A percentile compares a stretch with the other conserved stretches of the same genome.
Conservation (phyloP, 1,284 basidiomycete genomes). For the Marasmius oreades region DNA sequence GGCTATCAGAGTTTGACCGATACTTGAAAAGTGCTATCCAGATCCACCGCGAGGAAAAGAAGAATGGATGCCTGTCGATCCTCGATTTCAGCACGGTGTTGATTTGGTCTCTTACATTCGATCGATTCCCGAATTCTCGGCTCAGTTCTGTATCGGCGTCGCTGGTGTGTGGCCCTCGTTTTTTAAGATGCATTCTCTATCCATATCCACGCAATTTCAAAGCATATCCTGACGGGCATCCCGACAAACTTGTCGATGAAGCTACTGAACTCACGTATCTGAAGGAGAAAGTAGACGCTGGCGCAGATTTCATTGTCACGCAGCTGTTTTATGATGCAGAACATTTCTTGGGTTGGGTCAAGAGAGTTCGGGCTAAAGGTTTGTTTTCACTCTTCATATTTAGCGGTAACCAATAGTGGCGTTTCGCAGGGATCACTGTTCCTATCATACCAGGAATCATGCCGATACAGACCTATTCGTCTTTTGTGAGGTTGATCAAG, state of each 20-base stretch:
- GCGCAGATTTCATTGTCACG: slow-evolving; percentile 94
- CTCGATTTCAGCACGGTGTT: slow-evolving; percentile 82
- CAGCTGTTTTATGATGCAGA: slow-evolving; percentile 97
- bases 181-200: background rate
- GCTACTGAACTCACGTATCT: slow-evolving; percentile 77
- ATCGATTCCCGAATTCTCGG: slow-evolving; percentile 71
- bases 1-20: background rate
- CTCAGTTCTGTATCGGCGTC: slow-evolving; percentile 90
- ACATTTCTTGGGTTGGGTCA: slow-evolving; percentile 78
- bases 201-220: slow-evolving; percentile 5
- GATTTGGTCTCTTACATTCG: slow-evolving; percentile 94
- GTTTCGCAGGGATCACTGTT: slow-evolving; percentile 71
- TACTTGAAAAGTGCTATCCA: slow-evolving; percentile 23
- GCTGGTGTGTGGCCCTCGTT: slow-evolving; percentile 50
- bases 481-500: slow-evolving; percentile 89
- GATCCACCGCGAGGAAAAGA: slow-evolving; percentile 94
- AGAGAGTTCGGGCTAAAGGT: slow-evolving; percentile 73
- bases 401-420: slow-evolving; percentile 3
- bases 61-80: slow-evolving; percentile 85
- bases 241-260: slow-evolving; percentile 59
- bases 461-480: slow-evolving; percentile 96
- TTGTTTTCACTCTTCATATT: slow-evolving; percentile 19
- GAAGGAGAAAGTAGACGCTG: slow-evolving; percentile 91
- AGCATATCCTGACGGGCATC: slow-evolving; percentile 94
- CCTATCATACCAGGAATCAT: slow-evolving; percentile 96